Evolutionary conservation across 345 rosid genomes (phyloP).

Genomic region (Firmiana major): DNA sequence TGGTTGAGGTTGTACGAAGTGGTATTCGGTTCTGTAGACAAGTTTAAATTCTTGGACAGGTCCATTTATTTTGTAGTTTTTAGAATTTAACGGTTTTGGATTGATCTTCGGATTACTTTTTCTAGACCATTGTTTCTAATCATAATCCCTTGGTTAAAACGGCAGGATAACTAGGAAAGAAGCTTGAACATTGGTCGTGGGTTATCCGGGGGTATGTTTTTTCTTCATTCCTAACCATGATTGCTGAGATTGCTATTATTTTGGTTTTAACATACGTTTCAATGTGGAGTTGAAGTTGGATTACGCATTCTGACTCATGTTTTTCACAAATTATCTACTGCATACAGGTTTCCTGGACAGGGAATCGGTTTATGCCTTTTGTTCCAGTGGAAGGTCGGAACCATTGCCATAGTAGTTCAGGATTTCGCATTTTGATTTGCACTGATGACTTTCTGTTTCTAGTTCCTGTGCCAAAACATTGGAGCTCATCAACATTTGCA

Average conservation of each 20-base stretch:
- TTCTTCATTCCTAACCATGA: not conserved
- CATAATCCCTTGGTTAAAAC: constrained; percentile 6
- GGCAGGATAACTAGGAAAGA: constrained; percentile 92
- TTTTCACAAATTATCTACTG: not conserved
- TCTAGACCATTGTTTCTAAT: not conserved
- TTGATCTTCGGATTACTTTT: not conserved
- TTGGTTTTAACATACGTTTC: not conserved
- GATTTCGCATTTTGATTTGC: not conserved
- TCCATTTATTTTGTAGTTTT: not conserved
- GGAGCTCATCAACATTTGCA: no score
- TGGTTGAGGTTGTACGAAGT: not conserved
- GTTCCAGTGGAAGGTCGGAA: not conserved
- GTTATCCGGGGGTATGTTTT: not conserved
- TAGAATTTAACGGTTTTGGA: not conserved
- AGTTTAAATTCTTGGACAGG: not conserved
- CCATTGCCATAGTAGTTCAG: not conserved
- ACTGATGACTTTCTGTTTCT: not conserved
- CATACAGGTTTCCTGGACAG: not conserved
- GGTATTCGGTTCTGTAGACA: not conserved
- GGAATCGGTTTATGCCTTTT: not conserved
- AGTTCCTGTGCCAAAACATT: no score
- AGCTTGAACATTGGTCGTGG: constrained; percentile 45
- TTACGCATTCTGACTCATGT: not conserved
- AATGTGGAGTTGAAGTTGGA: not conserved
- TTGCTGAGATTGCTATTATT: not conserved